Base-by-base conservation (phyloP, 2,329 filamentous ascomycete species). In the Trichoderma koningii region DNA sequence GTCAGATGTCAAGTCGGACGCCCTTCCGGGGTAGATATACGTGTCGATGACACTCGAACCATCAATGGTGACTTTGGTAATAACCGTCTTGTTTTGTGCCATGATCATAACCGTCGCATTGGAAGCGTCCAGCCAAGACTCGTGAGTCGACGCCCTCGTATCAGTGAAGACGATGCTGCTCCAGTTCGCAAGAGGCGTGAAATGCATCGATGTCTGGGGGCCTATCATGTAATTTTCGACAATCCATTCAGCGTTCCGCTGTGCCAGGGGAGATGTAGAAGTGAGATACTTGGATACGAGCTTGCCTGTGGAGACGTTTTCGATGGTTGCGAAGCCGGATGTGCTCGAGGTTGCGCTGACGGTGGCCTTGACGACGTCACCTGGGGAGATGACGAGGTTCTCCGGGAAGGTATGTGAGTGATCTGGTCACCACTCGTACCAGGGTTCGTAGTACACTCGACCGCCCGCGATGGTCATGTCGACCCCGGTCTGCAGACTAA, bases 401-500 rank as follows among this genome's bases (percentile, higher is more conserved):
- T 38, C 34, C 1, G 30, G 21, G 9, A 64, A 64, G 19, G 48
- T 45, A 53, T 42, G 44, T 14, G 62, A 53, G 6, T 30, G 48
- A 4, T 64, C 53, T 5, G 62, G 62, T 19, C 28, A 64, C 62
- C 62, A 64, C 45, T 64, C 62, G 23, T 56, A 64, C 62, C 62
- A 64, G 14, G 62, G 52, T 6, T 64, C 62, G n/a, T 56, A 56
- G 12, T 30, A 50, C 14, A 64, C 53, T 26, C 28, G 38, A 10
- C 62, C 62, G 15, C 56, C 56, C 7, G 19, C 10, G n/a, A 64
- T 51, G 5, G 52, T 57, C 23, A 64, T 50, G 38, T 64, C 78
- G 63, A 79, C 69, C 42, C 78, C 78, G 5, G 76, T 75, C 68
- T 79, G 77, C 3, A 79, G 71, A 42, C 79, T 77, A n/a, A 76